Base-by-base conservation (phyloP, 2,329 filamentous ascomycete species). In the Xylariaceae sp. region DNA sequence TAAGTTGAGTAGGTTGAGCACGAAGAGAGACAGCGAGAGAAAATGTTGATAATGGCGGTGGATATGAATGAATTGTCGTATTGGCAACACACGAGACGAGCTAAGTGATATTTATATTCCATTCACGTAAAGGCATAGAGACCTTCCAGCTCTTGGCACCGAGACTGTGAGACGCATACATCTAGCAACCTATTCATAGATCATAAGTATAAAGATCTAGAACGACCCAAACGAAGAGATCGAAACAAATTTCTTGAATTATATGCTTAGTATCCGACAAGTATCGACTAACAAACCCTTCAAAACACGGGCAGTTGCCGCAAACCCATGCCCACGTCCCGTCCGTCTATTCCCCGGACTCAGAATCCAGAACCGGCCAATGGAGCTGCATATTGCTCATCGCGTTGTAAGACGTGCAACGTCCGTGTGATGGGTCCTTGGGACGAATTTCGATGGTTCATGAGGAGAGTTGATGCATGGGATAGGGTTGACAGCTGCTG, bases 201-300 rank as follows among this genome's bases (percentile, higher is more conserved):
- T 48, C 46, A 36, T 48, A 45, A 48, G 51, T 31, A 34, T 44
- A 6, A 44, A 49, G 51, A 47, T 59, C 54, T 55, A 58, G 61
- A 61, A 62, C 60, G 53, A 57, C 57, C 57, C 56, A 41, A 52
- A 61, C 56, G 57, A 55, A 53, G 57, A 52, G 56, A 45, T 43
- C n/a, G n/a, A n/a, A 45, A 31, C 40, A 56, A 53, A 44, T 56
- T 50, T 52, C 47, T 57, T 48, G 56, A 42, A 47, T 57, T 56
- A 42, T 55, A 50, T 54, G 55, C 55, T 58, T 53, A 50, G 53
- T 48, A 22, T 36, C 53, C 52, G 47, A 55, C 53, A 54, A 50
- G 48, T 48, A 47, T 51, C 53, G 38, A n/a, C 48, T 41, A 18
- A 38, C 43, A 54, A 51, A 54, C 45, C 41, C 46, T 48, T 51